Percentiles rank a stretch among this genome's conserved stretches.
These are phyloP conservation scores for Colletotrichum trifolii DNA, from an alignment of 2,329 filamentous ascomycete species.

Conservation along the genomic window DNA sequence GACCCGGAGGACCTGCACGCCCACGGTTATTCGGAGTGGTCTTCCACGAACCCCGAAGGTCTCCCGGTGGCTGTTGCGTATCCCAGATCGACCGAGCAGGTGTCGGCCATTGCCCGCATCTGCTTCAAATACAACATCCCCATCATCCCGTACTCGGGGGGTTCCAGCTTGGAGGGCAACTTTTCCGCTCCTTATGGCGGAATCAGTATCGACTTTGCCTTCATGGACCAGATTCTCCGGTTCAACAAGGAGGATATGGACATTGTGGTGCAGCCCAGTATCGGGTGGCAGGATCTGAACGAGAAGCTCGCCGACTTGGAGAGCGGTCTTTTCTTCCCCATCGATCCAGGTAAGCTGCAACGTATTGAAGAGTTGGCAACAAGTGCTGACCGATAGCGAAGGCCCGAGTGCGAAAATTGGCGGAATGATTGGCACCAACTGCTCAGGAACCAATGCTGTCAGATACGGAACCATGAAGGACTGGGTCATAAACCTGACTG, in stretches of 20 bases:
- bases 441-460: constrained; percentile 82
- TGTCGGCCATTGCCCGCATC: constrained; percentile 70
- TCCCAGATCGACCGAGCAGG: constrained; percentile 69
- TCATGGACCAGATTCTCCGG: constrained; percentile 85
- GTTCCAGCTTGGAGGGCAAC: constrained; percentile 88
- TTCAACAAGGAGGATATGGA: constrained; percentile 92
- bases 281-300: constrained; percentile 94
- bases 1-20: constrained; percentile 70
- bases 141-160: constrained; percentile 88
- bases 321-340: constrained; percentile 87
- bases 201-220: constrained; percentile 88
- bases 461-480: constrained; percentile 89
- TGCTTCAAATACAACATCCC: constrained; percentile 85
- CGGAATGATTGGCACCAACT: constrained; percentile 85
- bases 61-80: constrained; percentile 74
- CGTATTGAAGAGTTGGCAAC: neutral
- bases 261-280: constrained; percentile 88
- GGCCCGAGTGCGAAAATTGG: constrained; percentile 77
- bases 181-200: constrained; percentile 89
- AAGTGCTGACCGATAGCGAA: constrained; percentile 37
- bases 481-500: constrained; percentile 85
- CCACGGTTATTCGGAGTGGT: constrained; percentile 77
- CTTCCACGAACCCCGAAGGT: constrained; percentile 67
- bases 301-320: constrained; percentile 73
- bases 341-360: constrained; percentile 77